Conservation (phyloP, 352 stramenopile genomes). For the Phytophthora pini region DNA sequence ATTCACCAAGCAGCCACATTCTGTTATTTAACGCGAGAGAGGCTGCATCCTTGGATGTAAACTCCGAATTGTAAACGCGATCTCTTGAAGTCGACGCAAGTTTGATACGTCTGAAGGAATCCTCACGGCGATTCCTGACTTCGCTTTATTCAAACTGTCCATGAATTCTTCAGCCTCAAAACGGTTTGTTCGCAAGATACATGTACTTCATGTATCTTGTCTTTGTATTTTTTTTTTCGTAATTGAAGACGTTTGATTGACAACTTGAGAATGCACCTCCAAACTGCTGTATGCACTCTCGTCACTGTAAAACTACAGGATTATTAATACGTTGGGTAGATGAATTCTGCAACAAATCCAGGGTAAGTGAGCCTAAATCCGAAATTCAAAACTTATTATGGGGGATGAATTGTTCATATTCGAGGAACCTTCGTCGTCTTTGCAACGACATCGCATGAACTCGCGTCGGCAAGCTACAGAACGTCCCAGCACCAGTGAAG, state of each 20-base stretch:
- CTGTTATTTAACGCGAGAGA: slow-evolving; percentile 44
- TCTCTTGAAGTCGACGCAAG: neutral
- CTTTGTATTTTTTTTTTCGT: neutral
- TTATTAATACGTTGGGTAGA: too few relatives aligned
- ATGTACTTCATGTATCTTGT: neutral
- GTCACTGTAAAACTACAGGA: too few relatives aligned
- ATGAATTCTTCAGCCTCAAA: too few relatives aligned
- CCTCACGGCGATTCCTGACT: neutral
- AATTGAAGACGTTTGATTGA: neutral
- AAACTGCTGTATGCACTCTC: too few relatives aligned
- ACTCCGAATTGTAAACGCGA: slow-evolving; percentile 28
- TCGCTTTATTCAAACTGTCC: neutral
- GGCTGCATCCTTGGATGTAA: slow-evolving; percentile 15
- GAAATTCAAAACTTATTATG: too few relatives aligned
- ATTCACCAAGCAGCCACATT: slow-evolving; percentile 12
- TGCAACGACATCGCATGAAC: neutral
- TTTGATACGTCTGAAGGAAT: neutral
- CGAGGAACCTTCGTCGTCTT: too few relatives aligned
- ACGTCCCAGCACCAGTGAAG: slow-evolving; percentile 14
- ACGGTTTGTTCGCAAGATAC: neutral
- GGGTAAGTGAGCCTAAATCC: too few relatives aligned
- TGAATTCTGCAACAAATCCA: too few relatives aligned
- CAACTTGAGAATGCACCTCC: neutral
- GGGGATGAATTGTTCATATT: too few relatives aligned
- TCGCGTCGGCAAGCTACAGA: neutral